Base-by-base conservation (phyloP, 179 eudicot species). In the Pouteria campechiana region DNA sequence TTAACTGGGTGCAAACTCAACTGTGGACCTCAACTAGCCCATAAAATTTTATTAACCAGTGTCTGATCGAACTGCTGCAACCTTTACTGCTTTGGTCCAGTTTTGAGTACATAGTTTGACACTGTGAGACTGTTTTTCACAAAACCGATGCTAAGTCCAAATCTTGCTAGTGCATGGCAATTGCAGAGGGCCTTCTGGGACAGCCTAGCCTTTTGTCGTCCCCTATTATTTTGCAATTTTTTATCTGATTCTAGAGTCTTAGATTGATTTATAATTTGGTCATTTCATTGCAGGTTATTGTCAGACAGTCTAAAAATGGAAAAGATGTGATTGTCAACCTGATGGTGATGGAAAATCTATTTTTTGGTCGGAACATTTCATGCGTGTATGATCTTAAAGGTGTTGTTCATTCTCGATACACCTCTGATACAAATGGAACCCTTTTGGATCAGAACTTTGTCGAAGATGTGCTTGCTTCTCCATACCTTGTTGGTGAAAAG, bases 321-420 rank as follows among this genome's bases (percentile, higher is more conserved):
- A 84, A 64, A 60, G 95, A 88, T 63, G 31, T 72, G 13, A 81
- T 70, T 44, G 87, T 76, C 44, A 82, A 86, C 60, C 74, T 90
- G 44, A 65, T 86, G 80, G 94, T 90, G 60, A 83, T 79, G 80
- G 98, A 90, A 68, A 82, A 90, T 60, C 84, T 90, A 31, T 79
- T 82, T 5, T 86, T 69, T 56, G 87, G 90, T 31, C 61, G 90
- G 38, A 67, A 61, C 37, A 59, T 79, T 16, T 50, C 65, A 20
- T 67, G 82, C 12, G 93, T 81, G 41, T 90, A 90, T 37, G 98
- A 86, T 76, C 78, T 90, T 29, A 90, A 90, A 67, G 98, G 98
- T 16, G 95, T 94, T 50, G 37, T 86, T 60, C 87, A 77, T 63
- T n/a, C n/a, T n/a, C 78, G 95, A 27, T 73, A 72, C 54, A 81